A percentile compares a stretch with the other conserved stretches of the same genome.
Conservation (phyloP, 768 basidiomycete genomes). For the Phaffia australis region DNA sequence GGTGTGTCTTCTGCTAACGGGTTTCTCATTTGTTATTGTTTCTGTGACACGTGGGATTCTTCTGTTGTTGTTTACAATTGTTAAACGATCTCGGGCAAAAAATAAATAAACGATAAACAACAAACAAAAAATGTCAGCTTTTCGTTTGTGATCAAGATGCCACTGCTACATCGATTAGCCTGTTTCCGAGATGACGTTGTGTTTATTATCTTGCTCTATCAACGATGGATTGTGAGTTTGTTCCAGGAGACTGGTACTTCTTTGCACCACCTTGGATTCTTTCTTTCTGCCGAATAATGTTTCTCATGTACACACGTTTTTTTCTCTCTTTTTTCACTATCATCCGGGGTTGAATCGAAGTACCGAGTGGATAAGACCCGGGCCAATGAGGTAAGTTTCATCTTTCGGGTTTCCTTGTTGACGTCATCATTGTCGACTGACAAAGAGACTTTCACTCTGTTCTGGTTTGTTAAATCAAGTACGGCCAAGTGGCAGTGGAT, state of each 20-base stretch:
- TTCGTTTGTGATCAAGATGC: slow-evolving; percentile 67
- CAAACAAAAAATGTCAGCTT: slow-evolving; percentile 14
- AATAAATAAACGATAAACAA: neutral
- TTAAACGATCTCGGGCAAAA: too few relatives aligned
- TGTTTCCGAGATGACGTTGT: slow-evolving; percentile 45
- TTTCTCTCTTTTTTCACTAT: slow-evolving; percentile 10
- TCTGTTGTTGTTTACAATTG: neutral
- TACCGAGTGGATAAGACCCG: slow-evolving; percentile 91
- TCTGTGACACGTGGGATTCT: neutral
- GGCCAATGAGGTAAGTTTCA: slow-evolving; percentile 57
- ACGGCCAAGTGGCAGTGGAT: slow-evolving; percentile 1
- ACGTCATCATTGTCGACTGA: neutral
- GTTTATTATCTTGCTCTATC: slow-evolving; percentile 78
- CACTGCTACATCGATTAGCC: slow-evolving; percentile 51
- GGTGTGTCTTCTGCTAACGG: neutral
- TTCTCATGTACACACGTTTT: neutral
- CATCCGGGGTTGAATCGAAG: slow-evolving; percentile 55
- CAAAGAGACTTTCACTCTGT: neutral
- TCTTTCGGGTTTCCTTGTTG: neutral
- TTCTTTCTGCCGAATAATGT: neutral
- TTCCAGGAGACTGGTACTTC: neutral
- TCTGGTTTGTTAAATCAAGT: neutral
- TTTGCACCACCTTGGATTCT: slow-evolving; percentile 40
- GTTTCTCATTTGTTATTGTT: too few relatives aligned
- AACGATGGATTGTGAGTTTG: slow-evolving; percentile 33